phyloP scores from a whole-genome alignment of 2,329 filamentous ascomycete genomes.

The Stemphylium vesicarium region DNA sequence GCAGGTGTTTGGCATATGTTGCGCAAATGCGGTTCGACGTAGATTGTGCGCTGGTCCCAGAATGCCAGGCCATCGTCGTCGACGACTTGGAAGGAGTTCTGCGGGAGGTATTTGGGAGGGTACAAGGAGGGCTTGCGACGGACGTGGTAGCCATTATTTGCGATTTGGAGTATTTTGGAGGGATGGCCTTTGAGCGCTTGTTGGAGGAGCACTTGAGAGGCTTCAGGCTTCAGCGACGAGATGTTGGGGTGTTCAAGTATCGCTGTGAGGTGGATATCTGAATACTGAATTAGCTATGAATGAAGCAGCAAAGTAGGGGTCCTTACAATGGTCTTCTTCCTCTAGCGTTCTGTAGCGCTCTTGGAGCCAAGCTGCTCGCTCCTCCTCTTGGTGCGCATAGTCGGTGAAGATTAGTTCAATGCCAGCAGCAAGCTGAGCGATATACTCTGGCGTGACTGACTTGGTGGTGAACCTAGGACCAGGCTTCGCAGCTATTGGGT shows the following conservation, averaged over 20 bases:
- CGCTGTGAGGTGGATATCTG: constrained; percentile 42
- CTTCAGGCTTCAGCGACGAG: constrained; percentile 39
- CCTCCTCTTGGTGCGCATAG: constrained; percentile 43
- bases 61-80: constrained; percentile 41
- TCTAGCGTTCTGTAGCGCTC: constrained; percentile 32
- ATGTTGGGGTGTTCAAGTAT: constrained; percentile 40
- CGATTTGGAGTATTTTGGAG: constrained; percentile 30
- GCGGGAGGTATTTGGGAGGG: constrained; percentile 36
- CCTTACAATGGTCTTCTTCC: constrained; percentile 34
- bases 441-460: constrained; percentile 33
- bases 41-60: constrained; percentile 48
- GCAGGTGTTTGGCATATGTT: constrained; percentile 40
- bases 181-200: constrained; percentile 32
- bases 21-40: constrained; percentile 45
- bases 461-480: constrained; percentile 30
- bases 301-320: background rate
- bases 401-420: constrained; percentile 46
- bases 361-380: constrained; percentile 34
- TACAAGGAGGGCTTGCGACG: constrained; percentile 41
- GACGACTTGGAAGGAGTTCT: constrained; percentile 30
- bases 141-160: constrained; percentile 36
- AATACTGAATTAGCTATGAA: background rate
- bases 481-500: constrained; percentile 13
- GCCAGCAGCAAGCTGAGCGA: constrained; percentile 39
- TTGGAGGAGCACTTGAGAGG: constrained; percentile 37